Conservation (phyloP, 2,329 filamentous ascomycete genomes). For the Xylaria sp. region DNA sequence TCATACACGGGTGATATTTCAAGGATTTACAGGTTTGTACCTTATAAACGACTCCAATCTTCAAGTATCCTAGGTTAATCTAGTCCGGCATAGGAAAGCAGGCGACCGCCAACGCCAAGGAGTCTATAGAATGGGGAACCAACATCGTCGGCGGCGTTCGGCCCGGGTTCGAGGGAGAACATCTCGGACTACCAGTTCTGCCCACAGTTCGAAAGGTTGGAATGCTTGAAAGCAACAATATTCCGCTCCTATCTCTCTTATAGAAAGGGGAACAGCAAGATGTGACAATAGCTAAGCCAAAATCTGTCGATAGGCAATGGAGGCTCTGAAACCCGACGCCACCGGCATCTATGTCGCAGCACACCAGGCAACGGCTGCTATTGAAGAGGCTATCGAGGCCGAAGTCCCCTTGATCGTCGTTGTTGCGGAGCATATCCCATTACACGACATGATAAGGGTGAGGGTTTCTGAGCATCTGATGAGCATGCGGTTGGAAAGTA, state of each 20-base stretch:
- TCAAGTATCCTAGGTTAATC: slow-evolving; percentile 10
- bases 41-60: not conserved
- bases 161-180: slow-evolving; percentile 74
- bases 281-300: slow-evolving; percentile 26
- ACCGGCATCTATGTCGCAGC: slow-evolving; percentile 84
- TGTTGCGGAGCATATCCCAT: slow-evolving; percentile 78
- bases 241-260: not conserved
- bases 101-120: slow-evolving; percentile 79
- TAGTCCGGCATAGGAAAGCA: slow-evolving; percentile 48
- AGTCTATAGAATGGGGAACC: slow-evolving; percentile 81
- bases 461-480: slow-evolving; percentile 37
- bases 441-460: slow-evolving; percentile 77
- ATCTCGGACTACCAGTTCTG: slow-evolving; percentile 77
- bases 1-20: slow-evolving; percentile 56
- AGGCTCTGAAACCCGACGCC: slow-evolving; percentile 76
- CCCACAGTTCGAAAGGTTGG: slow-evolving; percentile 70
- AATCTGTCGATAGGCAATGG: slow-evolving; percentile 64
- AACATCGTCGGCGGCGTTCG: slow-evolving; percentile 83
- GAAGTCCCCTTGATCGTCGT: slow-evolving; percentile 80
- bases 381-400: slow-evolving; percentile 81
- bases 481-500: slow-evolving; percentile 18
- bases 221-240: not conserved
- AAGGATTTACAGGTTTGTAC: slow-evolving; percentile 54
- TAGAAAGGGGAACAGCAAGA: not conserved
- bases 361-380: slow-evolving; percentile 75